Evolutionary conservation across 768 basidiomycete genomes (phyloP).

Genomic region (Suillus alpinus): DNA sequence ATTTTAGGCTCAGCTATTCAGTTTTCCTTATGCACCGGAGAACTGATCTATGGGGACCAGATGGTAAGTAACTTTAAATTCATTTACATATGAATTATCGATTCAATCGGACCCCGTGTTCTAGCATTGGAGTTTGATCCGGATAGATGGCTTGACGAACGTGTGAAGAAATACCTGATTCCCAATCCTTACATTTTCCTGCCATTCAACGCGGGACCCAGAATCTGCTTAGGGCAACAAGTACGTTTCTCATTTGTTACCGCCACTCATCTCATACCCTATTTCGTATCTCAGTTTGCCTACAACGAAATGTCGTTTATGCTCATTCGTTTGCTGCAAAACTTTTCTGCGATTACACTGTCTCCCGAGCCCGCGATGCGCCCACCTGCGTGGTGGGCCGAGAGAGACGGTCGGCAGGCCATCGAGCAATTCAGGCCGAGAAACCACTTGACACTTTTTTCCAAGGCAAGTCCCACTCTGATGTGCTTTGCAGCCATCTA

Average conservation of each 20-base stretch:
- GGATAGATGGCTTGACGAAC: conserved; percentile 38
- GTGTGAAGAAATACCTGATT: conserved; percentile 32
- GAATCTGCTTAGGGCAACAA: conserved; percentile 38
- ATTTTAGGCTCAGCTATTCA: conserved; percentile 23
- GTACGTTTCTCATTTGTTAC: conserved; percentile 19
- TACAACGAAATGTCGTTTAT: conserved; percentile 35
- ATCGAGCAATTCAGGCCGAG: conserved; percentile 26
- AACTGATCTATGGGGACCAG: conserved; percentile 36
- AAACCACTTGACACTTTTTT: conserved; percentile 31
- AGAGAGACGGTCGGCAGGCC: conserved; percentile 21
- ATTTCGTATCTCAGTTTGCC: conserved; percentile 26
- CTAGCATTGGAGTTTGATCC: conserved; percentile 35
- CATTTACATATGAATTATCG: background rate
- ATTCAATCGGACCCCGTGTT: background rate
- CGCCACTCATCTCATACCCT: conserved; percentile 2
- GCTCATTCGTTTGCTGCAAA: conserved; percentile 28
- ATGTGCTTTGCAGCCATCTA: background rate
- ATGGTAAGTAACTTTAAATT: conserved; percentile 15
- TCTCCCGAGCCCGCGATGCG: conserved; percentile 19
- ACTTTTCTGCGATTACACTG: conserved; percentile 22
- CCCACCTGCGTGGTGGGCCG: conserved; percentile 29
- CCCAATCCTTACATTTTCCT: conserved; percentile 42
- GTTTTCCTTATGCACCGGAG: conserved; percentile 36
- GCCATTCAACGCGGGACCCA: conserved; percentile 41
- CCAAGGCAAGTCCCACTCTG: conserved; percentile 30